These are phyloP conservation scores for Phoma sp. DNA, from an alignment of 2,329 filamentous ascomycete species.

Conservation along the genomic window DNA sequence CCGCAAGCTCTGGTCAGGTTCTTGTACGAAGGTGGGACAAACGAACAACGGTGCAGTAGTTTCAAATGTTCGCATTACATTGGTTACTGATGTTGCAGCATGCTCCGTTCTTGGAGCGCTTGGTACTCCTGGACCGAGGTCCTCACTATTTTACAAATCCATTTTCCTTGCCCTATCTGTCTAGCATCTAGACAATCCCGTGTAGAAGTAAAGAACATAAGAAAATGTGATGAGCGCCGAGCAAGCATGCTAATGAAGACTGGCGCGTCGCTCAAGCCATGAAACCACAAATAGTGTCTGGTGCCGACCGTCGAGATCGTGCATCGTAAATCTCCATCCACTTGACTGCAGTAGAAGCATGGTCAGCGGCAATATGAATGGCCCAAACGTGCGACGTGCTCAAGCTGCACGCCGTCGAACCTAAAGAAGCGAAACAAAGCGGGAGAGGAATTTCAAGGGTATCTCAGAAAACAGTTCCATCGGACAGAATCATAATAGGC, in stretches of 20 bases:
- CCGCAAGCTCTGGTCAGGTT: slow-evolving; percentile 8
- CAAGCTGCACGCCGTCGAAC: slow-evolving; percentile 19
- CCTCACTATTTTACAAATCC: slow-evolving; percentile 17
- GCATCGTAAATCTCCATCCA: slow-evolving; percentile 28
- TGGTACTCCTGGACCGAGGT: slow-evolving; percentile 9
- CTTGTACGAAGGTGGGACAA: slow-evolving; percentile 4
- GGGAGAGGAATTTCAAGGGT: slow-evolving; percentile 45
- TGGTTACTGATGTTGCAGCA: slow-evolving; percentile 3
- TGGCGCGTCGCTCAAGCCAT: slow-evolving; percentile 18
- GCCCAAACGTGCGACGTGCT: slow-evolving; percentile 23
- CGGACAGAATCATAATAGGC: slow-evolving; percentile 93
- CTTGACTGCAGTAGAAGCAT: slow-evolving; percentile 26
- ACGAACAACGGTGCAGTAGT: not conserved
- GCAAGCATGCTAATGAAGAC: slow-evolving; percentile 12
- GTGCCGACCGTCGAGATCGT: slow-evolving; percentile 37
- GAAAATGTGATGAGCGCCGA: slow-evolving; percentile 9
- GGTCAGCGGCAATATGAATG: slow-evolving; percentile 10
- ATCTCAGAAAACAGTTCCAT: slow-evolving; percentile 90
- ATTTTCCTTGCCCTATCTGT: slow-evolving; percentile 18
- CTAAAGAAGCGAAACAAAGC: slow-evolving; percentile 32
- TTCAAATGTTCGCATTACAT: not conserved
- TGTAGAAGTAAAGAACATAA: slow-evolving; percentile 15
- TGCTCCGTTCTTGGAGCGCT: slow-evolving; percentile 4
- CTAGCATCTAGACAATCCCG: slow-evolving; percentile 12
- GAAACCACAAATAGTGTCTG: slow-evolving; percentile 29